Percentiles rank a stretch among this genome's conserved stretches.
phyloP scores from a whole-genome alignment of 140 eudicot genomes.

The Oenanthe javanica region DNA sequence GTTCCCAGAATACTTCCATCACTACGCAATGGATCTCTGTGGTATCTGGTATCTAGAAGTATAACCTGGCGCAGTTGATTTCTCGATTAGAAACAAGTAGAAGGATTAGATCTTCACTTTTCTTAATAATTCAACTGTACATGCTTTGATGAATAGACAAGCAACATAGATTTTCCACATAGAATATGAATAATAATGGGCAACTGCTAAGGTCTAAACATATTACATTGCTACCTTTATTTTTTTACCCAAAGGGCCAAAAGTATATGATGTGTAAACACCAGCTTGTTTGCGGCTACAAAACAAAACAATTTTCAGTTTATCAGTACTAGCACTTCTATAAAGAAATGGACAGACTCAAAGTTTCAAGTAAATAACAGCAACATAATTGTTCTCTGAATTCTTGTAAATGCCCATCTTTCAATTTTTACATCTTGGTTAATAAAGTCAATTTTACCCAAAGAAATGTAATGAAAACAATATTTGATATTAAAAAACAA shows the following conservation, averaged over 20 bases:
- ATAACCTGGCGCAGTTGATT: slow-evolving; percentile 38
- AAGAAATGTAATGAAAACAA: not conserved
- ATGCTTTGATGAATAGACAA: not conserved
- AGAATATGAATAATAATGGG: not conserved
- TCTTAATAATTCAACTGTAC: not conserved
- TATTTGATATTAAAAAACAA: not conserved
- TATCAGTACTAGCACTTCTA: slow-evolving; percentile 8
- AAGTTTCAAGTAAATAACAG: not conserved
- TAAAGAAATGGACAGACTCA: not conserved
- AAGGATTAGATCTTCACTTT: not conserved
- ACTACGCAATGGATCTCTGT: slow-evolving; percentile 53
- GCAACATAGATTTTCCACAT: not conserved
- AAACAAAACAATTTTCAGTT: slow-evolving; percentile 6
- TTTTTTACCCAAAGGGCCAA: slow-evolving; percentile 51
- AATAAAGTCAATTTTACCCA: not conserved
- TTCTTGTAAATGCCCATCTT: not conserved
- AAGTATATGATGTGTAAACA: slow-evolving; percentile 64
- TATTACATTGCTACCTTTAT: slow-evolving; percentile 37
- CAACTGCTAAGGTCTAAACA: not conserved
- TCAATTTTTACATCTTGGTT: not conserved
- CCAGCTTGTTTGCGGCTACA: slow-evolving; percentile 70
- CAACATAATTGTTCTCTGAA: not conserved
- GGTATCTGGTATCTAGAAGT: slow-evolving; percentile 69
- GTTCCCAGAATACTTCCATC: slow-evolving; percentile 62
- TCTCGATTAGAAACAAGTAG: slow-evolving; percentile 7